Conservation (phyloP, 108 stramenopile species). For the Pseudonitzschia multiseries region DNA sequence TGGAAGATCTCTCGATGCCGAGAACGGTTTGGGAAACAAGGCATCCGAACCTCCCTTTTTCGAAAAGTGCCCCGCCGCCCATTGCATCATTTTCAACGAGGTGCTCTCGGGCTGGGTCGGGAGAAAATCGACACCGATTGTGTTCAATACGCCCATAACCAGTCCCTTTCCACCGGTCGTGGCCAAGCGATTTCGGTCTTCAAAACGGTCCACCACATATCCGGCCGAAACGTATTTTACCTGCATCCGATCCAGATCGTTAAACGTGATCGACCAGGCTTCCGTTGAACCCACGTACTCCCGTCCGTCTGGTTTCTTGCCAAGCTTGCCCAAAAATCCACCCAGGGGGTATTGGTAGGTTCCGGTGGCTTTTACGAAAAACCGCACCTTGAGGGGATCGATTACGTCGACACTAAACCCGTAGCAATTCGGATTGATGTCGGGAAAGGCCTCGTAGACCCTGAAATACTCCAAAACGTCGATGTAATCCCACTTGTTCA, state of each 20-base stretch:
- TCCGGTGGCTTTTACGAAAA: slow-evolving; percentile 38
- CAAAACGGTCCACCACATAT: slow-evolving; percentile 49
- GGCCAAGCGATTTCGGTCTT: not conserved
- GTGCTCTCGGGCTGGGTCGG: slow-evolving; percentile 18
- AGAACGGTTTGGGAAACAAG: slow-evolving; percentile 5
- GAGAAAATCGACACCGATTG: slow-evolving; percentile 18
- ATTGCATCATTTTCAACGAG: slow-evolving; percentile 39
- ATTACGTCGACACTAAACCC: slow-evolving; percentile 56
- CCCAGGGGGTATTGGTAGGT: slow-evolving; percentile 34
- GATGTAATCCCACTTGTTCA: slow-evolving; percentile 51
- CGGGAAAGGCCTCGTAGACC: slow-evolving; percentile 51
- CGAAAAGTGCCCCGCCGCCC: slow-evolving; percentile 7
- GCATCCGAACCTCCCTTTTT: not conserved
- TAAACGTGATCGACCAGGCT: slow-evolving; percentile 41
- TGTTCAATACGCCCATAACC: slow-evolving; percentile 40
- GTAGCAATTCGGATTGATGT: slow-evolving; percentile 48
- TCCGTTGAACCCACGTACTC: slow-evolving; percentile 32
- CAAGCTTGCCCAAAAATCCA: slow-evolving; percentile 11
- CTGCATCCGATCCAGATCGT: slow-evolving; percentile 22
- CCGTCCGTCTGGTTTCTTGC: not conserved
- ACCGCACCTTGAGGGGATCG: slow-evolving; percentile 51
- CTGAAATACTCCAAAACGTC: slow-evolving; percentile 30
- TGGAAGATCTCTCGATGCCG: slow-evolving; percentile 39
- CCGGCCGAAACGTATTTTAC: slow-evolving; percentile 35
- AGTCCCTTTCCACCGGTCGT: slow-evolving; percentile 45